Evolutionary conservation across 495 filamentous ascomycete genomes (phyloP), one percentile per base, ranked within the genome.

Genomic region (Xeromyces bisporus): DNA sequence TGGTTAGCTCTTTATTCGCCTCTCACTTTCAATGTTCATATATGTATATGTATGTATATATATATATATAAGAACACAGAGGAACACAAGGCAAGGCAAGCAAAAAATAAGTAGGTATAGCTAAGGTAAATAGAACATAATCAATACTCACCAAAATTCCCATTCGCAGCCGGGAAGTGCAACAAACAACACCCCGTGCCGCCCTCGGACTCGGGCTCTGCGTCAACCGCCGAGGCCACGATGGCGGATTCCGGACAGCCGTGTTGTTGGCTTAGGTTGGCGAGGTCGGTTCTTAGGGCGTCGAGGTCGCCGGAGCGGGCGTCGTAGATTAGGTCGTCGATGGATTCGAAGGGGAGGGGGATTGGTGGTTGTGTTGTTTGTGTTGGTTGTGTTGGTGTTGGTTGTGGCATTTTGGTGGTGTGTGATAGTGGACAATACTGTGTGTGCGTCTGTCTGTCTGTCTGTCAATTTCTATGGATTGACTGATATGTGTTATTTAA

Each of bases 81-180:
- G 18, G 24, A 33, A 15, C 1, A 28, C n/a, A 23, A 10, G 21
- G 21, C n/a, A n/a, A n/a, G n/a, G n/a, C 36, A 10, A 11, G 7
- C 14, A 26, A 17, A 31, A 15, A 14, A 32, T 31, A 42, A 33
- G 14, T 14, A 6, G 21, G 10, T 23, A 10, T 10, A 23, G 21
- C 6, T 23, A 29, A 34, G 12, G 15, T 23, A 18, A 9, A 35
- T 23, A 31, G 7, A 30, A 11, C 15, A 23, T 8, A 9, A 7
- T 15, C 13, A 9, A 24, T 7, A 45, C 56, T 39, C 67, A 89
- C 83, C 79, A 27, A 61, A 34, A 44, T 89, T 79, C 18, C 86
- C 86, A 57, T 96, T 96, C 7, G 80, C 87, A 21, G 79, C 71
- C 1, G 83, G 81, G 67, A 83, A 93, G 57, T 96, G 87, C 44